Evolutionary conservation across 1,284 basidiomycete genomes (phyloP), one percentile per base, ranked within the genome.

Genomic region (Apiotrichum montevideense): DNA sequence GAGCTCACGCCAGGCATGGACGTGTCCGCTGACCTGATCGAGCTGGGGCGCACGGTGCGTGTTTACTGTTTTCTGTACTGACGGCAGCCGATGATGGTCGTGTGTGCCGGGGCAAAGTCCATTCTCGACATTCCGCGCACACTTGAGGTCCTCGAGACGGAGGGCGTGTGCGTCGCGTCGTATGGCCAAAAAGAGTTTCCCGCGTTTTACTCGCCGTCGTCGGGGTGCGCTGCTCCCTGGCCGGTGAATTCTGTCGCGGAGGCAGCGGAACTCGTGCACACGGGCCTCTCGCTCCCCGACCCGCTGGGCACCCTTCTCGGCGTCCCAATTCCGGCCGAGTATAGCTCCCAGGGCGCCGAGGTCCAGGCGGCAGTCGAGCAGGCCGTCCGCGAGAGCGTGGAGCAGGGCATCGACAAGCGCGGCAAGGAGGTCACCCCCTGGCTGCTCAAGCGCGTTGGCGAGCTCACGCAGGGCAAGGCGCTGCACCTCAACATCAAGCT

Each of bases 361-460:
- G 85, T 98, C 14, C 93, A 98, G 75, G 71, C 79, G 33, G 84
- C 86, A 0, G 90, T 98, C 4, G 87, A 96, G 61, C 85, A 85
- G 68, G 95, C 96, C 3, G 83, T 98, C 0, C 72, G 73, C 15
- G 95, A 98, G 74, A 87, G 88, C 8, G 85, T 90, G 62, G 82
- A 83, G 63, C 87, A 86, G 63, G 92, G 93, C 0, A 80, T 97
- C 49, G 87, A 84, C 68, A 86, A 81, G 64, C 79, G 80, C 11
- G 96, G 96, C 6, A 98, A 97, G 69, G 88, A 92, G 62, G 93
- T 85, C 9, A 98, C 96, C 1, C 96, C 96, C 3, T 98, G 95
- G 95, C 80, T 99, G 10, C 80, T 99, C 35, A 81, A 82, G 56
- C 84, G 94, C 15, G 87, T 98, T 2, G 83, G 83, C 8, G 87